These are phyloP conservation scores for Aurifilum marmelostoma DNA, from an alignment of 2,329 filamentous ascomycete genomes.

Conservation along the genomic window DNA sequence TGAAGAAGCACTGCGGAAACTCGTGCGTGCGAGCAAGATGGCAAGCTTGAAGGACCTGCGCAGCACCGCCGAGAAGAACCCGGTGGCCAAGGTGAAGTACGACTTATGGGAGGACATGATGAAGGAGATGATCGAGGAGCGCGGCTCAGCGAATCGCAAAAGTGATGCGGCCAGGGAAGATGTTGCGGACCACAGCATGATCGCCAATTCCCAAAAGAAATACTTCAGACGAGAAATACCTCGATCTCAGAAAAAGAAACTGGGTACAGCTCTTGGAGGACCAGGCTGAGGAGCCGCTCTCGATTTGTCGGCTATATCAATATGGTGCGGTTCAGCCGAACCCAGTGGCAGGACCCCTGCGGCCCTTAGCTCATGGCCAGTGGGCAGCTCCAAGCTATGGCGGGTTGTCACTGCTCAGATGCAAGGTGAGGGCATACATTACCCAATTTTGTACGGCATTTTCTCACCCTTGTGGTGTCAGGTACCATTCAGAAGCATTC, in stretches of 20 bases:
- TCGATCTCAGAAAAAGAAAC: conserved; percentile 47
- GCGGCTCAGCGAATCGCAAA: conserved; percentile 21
- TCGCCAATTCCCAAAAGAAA: conserved; percentile 61
- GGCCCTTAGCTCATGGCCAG: not conserved
- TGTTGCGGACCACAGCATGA: conserved; percentile 66
- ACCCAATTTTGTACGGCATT: not conserved
- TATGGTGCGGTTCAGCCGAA: not conserved
- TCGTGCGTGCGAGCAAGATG: conserved; percentile 65
- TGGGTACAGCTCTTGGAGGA: conserved; percentile 34
- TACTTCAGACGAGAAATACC: conserved; percentile 59
- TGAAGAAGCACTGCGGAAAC: conserved; percentile 61
- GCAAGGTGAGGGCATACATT: not conserved
- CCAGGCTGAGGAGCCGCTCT: conserved; percentile 27
- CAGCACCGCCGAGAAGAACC: conserved; percentile 56
- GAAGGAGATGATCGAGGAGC: conserved; percentile 55
- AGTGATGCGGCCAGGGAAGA: conserved; percentile 42
- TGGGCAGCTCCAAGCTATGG: not conserved
- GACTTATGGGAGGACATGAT: conserved; percentile 65
- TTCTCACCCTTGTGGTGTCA: not conserved
- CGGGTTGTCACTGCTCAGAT: not conserved
- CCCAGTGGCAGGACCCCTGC: not conserved
- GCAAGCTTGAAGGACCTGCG: conserved; percentile 68
- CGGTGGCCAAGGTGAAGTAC: conserved; percentile 58
- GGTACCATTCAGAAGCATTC: not conserved
- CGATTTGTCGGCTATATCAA: not conserved